Evolutionary conservation across 306 rosid species (phyloP).

Genomic region (Abrus pulchellus): DNA sequence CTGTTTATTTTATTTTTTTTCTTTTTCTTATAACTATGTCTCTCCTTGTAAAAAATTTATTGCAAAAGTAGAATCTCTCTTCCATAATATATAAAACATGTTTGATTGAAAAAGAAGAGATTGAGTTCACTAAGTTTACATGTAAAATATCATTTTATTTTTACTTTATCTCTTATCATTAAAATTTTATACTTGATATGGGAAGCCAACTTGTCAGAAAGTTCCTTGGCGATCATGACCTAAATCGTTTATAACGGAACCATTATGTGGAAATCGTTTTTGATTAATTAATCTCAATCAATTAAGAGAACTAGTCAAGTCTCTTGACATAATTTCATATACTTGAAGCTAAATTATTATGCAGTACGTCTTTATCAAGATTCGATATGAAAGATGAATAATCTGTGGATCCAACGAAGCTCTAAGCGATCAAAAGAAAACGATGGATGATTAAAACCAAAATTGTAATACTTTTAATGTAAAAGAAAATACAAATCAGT

Average conservation of each 20-base stretch:
- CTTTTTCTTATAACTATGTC: too few relatives aligned
- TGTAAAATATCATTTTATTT: too few relatives aligned
- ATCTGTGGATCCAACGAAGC: slow-evolving; percentile 8
- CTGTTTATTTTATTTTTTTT: too few relatives aligned
- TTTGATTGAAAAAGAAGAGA: too few relatives aligned
- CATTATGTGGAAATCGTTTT: background rate
- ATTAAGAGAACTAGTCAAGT: background rate
- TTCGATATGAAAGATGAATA: background rate
- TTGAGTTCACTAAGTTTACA: too few relatives aligned
- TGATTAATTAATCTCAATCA: background rate
- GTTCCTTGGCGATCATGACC: background rate
- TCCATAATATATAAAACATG: too few relatives aligned
- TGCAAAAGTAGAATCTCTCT: too few relatives aligned
- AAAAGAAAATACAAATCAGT: slow-evolving; percentile 10
- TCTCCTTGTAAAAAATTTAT: too few relatives aligned
- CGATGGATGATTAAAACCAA: slow-evolving; percentile 21
- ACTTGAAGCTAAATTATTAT: background rate
- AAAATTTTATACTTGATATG: too few relatives aligned
- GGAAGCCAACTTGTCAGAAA: too few relatives aligned
- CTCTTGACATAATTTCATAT: background rate
- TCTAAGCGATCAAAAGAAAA: background rate
- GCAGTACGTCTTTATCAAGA: slow-evolving; percentile 11
- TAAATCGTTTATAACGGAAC: background rate
- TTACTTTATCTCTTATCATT: too few relatives aligned
- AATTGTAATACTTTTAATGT: slow-evolving; percentile 17